Base-by-base conservation (phyloP, 495 filamentous ascomycete genomes). In the Aspergillus panamensis region DNA sequence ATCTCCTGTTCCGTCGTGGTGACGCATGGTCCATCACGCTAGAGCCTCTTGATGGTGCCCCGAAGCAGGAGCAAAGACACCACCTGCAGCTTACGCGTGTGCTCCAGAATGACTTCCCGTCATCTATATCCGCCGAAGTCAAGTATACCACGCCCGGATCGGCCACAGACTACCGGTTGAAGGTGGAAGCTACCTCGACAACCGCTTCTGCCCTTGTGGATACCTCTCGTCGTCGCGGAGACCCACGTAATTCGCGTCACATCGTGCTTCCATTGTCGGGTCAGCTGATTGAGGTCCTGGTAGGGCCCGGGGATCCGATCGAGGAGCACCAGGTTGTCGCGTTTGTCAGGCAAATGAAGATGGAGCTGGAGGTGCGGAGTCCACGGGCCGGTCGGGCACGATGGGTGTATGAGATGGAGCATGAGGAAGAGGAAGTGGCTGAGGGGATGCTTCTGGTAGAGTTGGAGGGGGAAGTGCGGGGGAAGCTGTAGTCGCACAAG, bases 341-440 rank as follows among this genome's bases (percentile, higher is more conserved):
- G 31, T 81, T 86, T 21, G 75, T 87, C 21, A 79, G 82, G 64
- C 84, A 87, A 69, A 87, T 87, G 82, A 86, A 87, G 70, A 86
- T 86, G 83, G 82, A 87, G 65, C 65, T 86, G 13, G 84, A 86
- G 65, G 74, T 87, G 7, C 63, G 83, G 29, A 76, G 75, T 53
- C 73, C 70, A 8, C 74, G 71, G 39, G 71, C 70, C 16, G 83
- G 83, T 7, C 67, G 59, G 12, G 76, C 83, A 3, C 66, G 65
- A 20, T 87, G 84, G 84, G 76, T 82, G 6, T 73, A 75, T 60
- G 78, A 84, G 51, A 78, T 76, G 63, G 80, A 82, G 49, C 80
- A 84, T 33, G 69, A 71, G 6, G 82, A 82, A 8, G 82, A 85
- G 57, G 82, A 84, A 55, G 78, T 86, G 33, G 80, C 76, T 1